Base-by-base conservation (phyloP, 768 basidiomycete genomes). In the Postia placenta region DNA sequence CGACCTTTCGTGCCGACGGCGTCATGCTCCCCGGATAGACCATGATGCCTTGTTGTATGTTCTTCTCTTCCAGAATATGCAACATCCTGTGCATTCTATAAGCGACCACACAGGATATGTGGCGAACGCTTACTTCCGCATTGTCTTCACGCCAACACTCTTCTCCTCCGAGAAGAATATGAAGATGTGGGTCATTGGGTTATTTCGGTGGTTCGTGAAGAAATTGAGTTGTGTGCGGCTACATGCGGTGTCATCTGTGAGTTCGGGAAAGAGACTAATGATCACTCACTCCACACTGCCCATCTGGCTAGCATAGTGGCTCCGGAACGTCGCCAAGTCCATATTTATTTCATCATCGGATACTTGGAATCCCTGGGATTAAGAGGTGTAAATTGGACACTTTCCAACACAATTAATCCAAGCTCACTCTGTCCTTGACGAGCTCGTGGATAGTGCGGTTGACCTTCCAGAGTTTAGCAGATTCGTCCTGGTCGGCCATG, bases 1-100 rank as follows among this genome's bases (percentile, higher is more conserved):
- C 54, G 22, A 91, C 95, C 73, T 97, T 98, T 64, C 89, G 82
- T 11, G 96, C 96, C 6, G 93, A 91, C 7, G 95, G 90, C 9
- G 96, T 97, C 89, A 99, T 94, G 59, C 85, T 92, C 42, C 88
- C 90, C 5, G 92, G 85, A 70, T 93, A 98, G 53, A 99, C 90
- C 56, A 99, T 90, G 62, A 99, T 85, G 5, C 95, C 96, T 56
- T 86, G 79, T 60, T 84, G 80, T 43, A 96, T 96, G 50, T 77
- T 76, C 68, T 94, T 91, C 65, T 92, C 89, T 65, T 98, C 94
- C 46, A 99, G 74, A 56, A 95, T 92, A 52, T 76, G 74, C 46
- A 98, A 79, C 56, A 99, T 73, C 64, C 95, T 97, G 62, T 3
- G 38, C 24, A 11, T 15, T 26, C 46, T 42, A 27, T 54, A 22